Conservation (phyloP, 257 asterid genomes). For the Plantago elongata region DNA sequence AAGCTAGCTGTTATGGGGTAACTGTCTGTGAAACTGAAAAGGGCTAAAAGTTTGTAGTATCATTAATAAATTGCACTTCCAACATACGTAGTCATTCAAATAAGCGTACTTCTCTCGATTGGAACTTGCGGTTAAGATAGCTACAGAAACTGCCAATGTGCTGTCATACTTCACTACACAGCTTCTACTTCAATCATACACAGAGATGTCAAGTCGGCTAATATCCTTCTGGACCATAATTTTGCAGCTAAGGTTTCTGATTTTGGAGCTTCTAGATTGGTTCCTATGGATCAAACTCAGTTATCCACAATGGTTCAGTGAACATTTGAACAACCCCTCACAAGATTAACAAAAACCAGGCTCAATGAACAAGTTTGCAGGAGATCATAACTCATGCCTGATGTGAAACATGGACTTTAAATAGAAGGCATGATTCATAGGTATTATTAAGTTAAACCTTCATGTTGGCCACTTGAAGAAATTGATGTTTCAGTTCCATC, state of each 20-base stretch:
- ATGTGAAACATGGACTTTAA: no score
- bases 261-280: slow-evolving; percentile 30
- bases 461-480: no score
- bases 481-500: no score
- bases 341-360: no score
- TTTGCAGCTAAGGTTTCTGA: slow-evolving; percentile 31
- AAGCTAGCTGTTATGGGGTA: no score
- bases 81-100: slow-evolving; percentile 12
- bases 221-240: slow-evolving; percentile 27
- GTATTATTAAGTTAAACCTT: no score
- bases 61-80: no score
- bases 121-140: slow-evolving; percentile 28
- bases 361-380: no score
- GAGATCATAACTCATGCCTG: no score
- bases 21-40: no score
- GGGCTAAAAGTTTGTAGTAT: no score
- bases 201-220: slow-evolving; percentile 31
- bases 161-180: slow-evolving; percentile 28
- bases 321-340: slow-evolving; percentile 9
- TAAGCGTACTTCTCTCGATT: slow-evolving; percentile 9
- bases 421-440: no score
- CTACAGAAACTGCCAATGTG: slow-evolving; percentile 28
- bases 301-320: slow-evolving; percentile 32
- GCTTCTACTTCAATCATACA: slow-evolving; percentile 42
- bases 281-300: slow-evolving; percentile 19